Base-by-base conservation (phyloP, 2,329 filamentous ascomycete genomes). In the Chaetomium olivaceum region DNA sequence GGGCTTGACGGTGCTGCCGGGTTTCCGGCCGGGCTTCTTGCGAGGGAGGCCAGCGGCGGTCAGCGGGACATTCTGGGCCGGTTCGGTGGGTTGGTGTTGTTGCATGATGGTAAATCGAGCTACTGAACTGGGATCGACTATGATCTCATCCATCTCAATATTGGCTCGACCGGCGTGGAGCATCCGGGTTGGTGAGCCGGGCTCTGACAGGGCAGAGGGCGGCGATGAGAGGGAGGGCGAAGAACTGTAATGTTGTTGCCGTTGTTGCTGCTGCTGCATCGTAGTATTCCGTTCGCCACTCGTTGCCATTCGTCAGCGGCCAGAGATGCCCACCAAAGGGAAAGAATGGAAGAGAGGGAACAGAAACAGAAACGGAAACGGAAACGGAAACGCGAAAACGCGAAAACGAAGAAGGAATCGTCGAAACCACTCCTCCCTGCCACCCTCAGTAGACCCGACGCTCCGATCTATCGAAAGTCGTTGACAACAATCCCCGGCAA, bases 1-100 rank as follows among this genome's bases (percentile, higher is more conserved):
- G 39, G 71, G 71, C 61, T 73, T 74, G 48, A 73, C 67, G 5
- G 78, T 82, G 67, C 79, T 85, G 73, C 83, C 90, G 72, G 87
- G 86, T 73, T 89, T 89, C 58, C 87, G 83, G 25, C 86, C 87
- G 23, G 87, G 86, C 77, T 89, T 89, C 77, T 88, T 88, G 4
- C 86, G 78, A 0, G 85, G 85, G 7, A 86, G 73, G 12, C 85
- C 85, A 60, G 85, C 85, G 29, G 85, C 85, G 0, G 85, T 87
- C 61, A 87, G 76, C 67, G 80, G 81, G 31, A 83, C 81, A 70
- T 82, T 75, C 67, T 75, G 67, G 67, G 72, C 65, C 58, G 74
- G 69, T 71, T 76, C 70, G 70, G 77, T 64, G 64, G 71, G 67
- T 71, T 76, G 68, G 70, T 74, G 58, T 67, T 70, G 69, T 57